phyloP scores from a whole-genome alignment of 257 asterid species.

The Plectranthus barbatus region DNA sequence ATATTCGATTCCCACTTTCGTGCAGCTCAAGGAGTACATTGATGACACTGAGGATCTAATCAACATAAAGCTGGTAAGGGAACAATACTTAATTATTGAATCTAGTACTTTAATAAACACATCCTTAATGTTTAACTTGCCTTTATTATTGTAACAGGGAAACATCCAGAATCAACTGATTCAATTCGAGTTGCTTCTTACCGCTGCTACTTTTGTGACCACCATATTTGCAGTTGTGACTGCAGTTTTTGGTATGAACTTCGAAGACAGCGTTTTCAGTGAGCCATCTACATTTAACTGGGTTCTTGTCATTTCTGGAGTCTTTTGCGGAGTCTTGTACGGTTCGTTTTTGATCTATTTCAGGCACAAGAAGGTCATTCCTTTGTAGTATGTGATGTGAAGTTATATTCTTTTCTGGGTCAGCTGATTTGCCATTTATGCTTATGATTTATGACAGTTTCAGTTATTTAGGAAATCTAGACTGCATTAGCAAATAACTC shows the following conservation, averaged over 20 bases:
- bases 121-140: background rate
- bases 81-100: background rate
- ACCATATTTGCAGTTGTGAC: slow-evolving; percentile 82
- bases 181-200: slow-evolving; percentile 83
- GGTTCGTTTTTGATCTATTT: slow-evolving; percentile 57
- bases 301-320: slow-evolving; percentile 58
- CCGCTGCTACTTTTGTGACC: slow-evolving; percentile 94
- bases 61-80: slow-evolving; percentile 84
- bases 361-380: slow-evolving; percentile 70
- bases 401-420: slow-evolving; percentile 7
- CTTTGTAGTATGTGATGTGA: slow-evolving; percentile 31
- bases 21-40: slow-evolving; percentile 96
- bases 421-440: slow-evolving; percentile 1
- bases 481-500: background rate
- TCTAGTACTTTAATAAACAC: background rate
- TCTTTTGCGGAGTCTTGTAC: slow-evolving; percentile 51
- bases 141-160: slow-evolving; percentile 44
- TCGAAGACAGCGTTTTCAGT: slow-evolving; percentile 49
- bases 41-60: slow-evolving; percentile 97
- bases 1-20: background rate
- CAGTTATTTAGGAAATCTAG: too few species aligned
- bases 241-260: slow-evolving; percentile 93
- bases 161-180: slow-evolving; percentile 94
- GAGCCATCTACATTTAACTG: slow-evolving; percentile 62
- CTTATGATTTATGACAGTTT: background rate